Conservation (phyloP, 345 rosid species). For the Hevea brasiliensis region DNA sequence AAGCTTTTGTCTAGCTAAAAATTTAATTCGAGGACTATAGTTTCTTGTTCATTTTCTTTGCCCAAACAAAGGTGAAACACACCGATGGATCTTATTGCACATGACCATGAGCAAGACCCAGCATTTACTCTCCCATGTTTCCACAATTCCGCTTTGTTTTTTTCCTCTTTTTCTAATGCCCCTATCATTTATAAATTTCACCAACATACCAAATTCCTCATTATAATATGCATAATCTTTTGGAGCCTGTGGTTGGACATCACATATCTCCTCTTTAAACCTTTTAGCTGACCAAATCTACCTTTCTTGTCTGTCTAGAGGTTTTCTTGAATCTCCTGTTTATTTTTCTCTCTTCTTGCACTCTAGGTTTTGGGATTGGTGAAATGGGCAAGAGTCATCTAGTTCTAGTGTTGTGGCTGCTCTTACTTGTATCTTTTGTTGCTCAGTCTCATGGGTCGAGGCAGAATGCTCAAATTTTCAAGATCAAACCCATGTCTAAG, state of each 20-base stretch:
- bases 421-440: slow-evolving; percentile 21
- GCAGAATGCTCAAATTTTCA: slow-evolving; percentile 22
- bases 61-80: not conserved
- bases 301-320: too few relatives aligned
- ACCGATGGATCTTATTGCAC: not conserved
- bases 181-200: not conserved
- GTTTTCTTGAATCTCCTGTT: not conserved
- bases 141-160: slow-evolving; percentile 11
- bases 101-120: slow-evolving; percentile 1
- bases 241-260: slow-evolving; percentile 4
- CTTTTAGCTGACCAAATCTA: not conserved
- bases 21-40: not conserved
- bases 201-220: slow-evolving; percentile 1
- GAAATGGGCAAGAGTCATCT: slow-evolving; percentile 35
- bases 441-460: slow-evolving; percentile 27
- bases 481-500: slow-evolving; percentile 28
- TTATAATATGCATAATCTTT: not conserved
- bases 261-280: slow-evolving; percentile 7
- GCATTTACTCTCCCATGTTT: slow-evolving; percentile 37
- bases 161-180: not conserved
- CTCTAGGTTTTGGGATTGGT: not conserved
- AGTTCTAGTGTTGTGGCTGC: slow-evolving; percentile 11
- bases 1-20: too few relatives aligned
- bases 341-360: not conserved
- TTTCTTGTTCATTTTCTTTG: too few relatives aligned